Conservation (phyloP, 345 rosid species). For the Dovyalis caffra region DNA sequence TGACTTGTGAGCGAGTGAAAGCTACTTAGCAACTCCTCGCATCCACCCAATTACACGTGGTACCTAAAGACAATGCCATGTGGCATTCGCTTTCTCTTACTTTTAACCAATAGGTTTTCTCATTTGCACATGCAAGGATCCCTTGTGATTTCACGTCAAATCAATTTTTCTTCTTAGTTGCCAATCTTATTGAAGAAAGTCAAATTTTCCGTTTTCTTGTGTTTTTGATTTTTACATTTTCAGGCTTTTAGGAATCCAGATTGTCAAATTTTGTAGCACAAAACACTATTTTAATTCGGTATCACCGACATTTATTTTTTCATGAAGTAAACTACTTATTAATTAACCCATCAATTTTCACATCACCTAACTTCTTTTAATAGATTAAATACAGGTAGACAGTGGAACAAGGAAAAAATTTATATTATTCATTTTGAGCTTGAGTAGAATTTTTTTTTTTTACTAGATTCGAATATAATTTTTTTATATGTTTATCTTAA, state of each 20-base stretch:
- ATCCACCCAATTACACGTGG: slow-evolving; percentile 27
- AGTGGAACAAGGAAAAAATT: too few species aligned
- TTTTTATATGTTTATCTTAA: too few species aligned
- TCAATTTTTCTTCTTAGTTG: not conserved
- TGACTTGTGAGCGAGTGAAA: slow-evolving; percentile 27
- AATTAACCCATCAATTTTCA: too few species aligned
- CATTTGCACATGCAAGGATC: slow-evolving; percentile 37
- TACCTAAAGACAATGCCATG: slow-evolving; percentile 19
- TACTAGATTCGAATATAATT: too few species aligned
- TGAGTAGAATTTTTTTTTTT: too few species aligned
- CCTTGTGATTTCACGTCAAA: slow-evolving; percentile 26
- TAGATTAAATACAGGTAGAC: too few species aligned
- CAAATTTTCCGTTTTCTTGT: not conserved
- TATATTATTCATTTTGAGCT: too few species aligned
- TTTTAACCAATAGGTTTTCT: slow-evolving; percentile 23
- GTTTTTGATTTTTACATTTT: not conserved
- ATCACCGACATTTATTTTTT: too few species aligned
- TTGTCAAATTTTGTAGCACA: not conserved
- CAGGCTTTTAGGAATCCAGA: too few species aligned
- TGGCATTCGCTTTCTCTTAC: slow-evolving; percentile 12
- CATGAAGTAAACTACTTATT: too few species aligned
- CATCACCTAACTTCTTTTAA: too few species aligned
- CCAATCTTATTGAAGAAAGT: not conserved
- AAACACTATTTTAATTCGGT: not conserved
- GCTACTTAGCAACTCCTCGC: slow-evolving; percentile 26